Evolutionary conservation across 768 basidiomycete genomes (phyloP), one percentile per base, ranked within the genome.

Genomic region (Lentinula detonsa): DNA sequence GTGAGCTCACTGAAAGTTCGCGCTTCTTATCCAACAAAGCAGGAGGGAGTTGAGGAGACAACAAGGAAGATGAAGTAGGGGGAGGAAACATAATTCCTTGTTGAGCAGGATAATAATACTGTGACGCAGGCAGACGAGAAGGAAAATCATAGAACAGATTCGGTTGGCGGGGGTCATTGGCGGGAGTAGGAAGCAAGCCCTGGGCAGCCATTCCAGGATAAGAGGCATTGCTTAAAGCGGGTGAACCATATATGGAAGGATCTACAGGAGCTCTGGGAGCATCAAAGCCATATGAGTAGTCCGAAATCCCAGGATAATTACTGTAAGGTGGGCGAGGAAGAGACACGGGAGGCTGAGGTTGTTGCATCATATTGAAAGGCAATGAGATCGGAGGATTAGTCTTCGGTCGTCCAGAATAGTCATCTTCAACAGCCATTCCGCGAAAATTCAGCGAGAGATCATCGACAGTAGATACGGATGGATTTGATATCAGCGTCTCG

Each of bases 61-160:
- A 71, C 75, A 87, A 80, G 28, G 84, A 78, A 5, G 85, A 83
- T 31, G 53, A 35, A 57, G 81, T 80, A 31, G 80, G 72, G 13
- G 81, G 75, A 61, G 83, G 79, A 70, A 85, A 88, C 62, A 88
- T 74, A 68, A 88, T 76, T 5, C 82, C 72, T 66, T 86, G 87
- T 62, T 76, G 78, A 13, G 80, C 67, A 33, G 83, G 77, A 67
- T 85, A 87, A 67, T 78, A 90, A 67, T 79, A 89, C 62, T 83
- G 87, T 11, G 85, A 82, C 37, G 67, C 72, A 10, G 80, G 74
- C 4, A 80, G 76, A 48, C 81, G 78, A 50, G 78, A 73, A 16
- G 74, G 69, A 65, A 83, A 89, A 65, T 87, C 85, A 57, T 83
- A 88, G 71, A 83, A 88, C 56, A 84, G 63, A 40, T 77, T 77